These are phyloP conservation scores for Aspergillus affinis DNA, from an alignment of 495 filamentous ascomycete species.

Conservation along the genomic window DNA sequence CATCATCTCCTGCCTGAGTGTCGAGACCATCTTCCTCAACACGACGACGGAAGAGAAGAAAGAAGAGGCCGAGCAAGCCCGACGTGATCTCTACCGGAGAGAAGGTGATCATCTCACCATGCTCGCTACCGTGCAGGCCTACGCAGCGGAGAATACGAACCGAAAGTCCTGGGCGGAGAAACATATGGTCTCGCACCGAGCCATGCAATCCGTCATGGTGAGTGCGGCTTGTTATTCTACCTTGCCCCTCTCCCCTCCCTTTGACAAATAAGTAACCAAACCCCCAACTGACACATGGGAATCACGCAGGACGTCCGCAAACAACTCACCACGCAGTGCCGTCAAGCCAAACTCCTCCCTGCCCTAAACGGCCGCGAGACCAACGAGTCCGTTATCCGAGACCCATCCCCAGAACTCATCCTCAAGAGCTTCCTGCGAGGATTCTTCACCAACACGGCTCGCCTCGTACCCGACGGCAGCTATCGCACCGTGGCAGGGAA, in stretches of 20 bases:
- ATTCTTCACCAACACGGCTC: conserved; percentile 79
- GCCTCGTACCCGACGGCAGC: conserved; percentile 77
- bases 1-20: conserved; percentile 83
- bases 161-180: conserved; percentile 74
- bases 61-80: conserved; percentile 69
- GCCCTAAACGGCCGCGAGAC: conserved; percentile 15
- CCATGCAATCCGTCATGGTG: conserved; percentile 78
- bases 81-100: conserved; percentile 71
- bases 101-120: conserved; percentile 92
- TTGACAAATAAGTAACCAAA: neutral
- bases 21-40: conserved; percentile 86
- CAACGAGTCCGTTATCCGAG: conserved; percentile 16
- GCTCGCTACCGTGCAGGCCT: conserved; percentile 77
- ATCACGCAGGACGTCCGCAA: conserved; percentile 71
- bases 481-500: conserved; percentile 83
- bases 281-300: neutral
- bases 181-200: conserved; percentile 74
- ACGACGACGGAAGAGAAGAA: conserved; percentile 76
- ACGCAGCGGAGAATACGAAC: conserved; percentile 71
- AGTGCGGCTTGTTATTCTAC: conserved; percentile 28
- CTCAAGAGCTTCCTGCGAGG: conserved; percentile 81
- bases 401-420: conserved; percentile 49
- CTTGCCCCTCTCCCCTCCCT: conserved; percentile 13
- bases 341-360: conserved; percentile 41
- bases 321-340: conserved; percentile 72